phyloP scores from a whole-genome alignment of 495 filamentous ascomycete genomes.

The Hyaloscypha hepaticicola region DNA sequence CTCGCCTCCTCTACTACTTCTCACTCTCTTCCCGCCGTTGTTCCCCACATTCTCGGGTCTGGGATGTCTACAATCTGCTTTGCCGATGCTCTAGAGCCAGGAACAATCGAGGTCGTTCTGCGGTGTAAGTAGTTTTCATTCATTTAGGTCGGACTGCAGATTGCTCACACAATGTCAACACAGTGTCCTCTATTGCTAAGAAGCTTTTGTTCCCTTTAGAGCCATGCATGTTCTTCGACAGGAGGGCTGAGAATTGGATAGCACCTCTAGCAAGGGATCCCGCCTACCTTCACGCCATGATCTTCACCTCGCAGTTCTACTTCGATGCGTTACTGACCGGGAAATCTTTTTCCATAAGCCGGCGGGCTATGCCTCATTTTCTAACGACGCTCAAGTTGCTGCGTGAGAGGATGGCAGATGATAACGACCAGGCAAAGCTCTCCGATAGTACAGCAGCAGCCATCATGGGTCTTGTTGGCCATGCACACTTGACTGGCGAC shows the following conservation, averaged over 20 bases:
- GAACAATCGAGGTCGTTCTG: background rate
- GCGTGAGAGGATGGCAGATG: conserved; percentile 32
- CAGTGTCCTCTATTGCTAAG: conserved; percentile 9
- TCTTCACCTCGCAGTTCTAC: background rate
- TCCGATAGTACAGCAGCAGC: conserved; percentile 38
- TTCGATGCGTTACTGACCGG: background rate
- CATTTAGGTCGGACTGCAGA: background rate
- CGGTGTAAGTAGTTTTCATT: background rate
- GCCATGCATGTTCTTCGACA: conserved; percentile 6
- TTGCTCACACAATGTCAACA: background rate
- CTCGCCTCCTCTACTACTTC: background rate
- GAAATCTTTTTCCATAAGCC: background rate
- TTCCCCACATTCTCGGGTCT: conserved; percentile 9
- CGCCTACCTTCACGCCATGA: conserved; percentile 13
- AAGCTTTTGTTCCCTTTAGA: conserved; percentile 3
- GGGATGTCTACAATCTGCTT: conserved; percentile 7
- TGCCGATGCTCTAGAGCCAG: conserved; percentile 5
- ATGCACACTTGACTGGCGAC: conserved; percentile 35
- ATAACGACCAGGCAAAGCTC: conserved; percentile 26
- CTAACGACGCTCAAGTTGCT: conserved; percentile 23
- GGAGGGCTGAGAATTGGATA: conserved; percentile 2
- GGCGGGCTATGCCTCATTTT: background rate
- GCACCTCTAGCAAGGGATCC: conserved; percentile 3
- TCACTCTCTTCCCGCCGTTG: background rate
- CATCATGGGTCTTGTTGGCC: conserved; percentile 33